Evolutionary conservation across 257 asterid species (phyloP).

Genomic region (Mitragyna speciosa): DNA sequence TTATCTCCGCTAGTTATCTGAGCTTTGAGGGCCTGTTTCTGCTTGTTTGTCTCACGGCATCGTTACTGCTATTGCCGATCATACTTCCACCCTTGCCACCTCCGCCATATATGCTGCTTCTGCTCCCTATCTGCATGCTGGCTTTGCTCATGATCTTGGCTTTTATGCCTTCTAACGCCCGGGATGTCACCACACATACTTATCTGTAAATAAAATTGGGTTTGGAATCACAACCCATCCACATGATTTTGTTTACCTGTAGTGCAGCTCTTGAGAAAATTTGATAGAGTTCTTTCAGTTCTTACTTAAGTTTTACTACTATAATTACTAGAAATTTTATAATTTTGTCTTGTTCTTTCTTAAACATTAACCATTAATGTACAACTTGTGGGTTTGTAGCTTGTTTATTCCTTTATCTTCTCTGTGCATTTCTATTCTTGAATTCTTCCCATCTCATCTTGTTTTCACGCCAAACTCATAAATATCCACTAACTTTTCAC

Average conservation of each 20-base stretch:
- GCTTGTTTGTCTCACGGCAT: constrained; percentile 54
- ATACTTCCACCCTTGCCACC: constrained; percentile 81
- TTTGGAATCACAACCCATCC: neutral
- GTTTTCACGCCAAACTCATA: too few relatives aligned
- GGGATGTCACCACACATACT: constrained; percentile 14
- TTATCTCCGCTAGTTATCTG: constrained; percentile 41
- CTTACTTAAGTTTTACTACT: neutral
- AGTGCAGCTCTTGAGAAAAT: neutral
- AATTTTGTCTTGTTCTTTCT: neutral
- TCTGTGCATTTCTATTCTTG: too few relatives aligned
- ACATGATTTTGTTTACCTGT: neutral
- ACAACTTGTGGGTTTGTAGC: too few relatives aligned
- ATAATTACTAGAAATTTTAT: neutral
- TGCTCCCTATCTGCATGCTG: constrained; percentile 58
- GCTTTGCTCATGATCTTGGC: constrained; percentile 63
- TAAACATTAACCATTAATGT: neutral
- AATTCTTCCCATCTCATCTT: too few relatives aligned
- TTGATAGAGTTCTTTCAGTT: neutral
- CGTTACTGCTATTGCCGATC: constrained; percentile 63
- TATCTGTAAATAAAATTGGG: constrained; percentile 16
- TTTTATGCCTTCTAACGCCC: constrained; percentile 50
- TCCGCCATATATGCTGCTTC: constrained; percentile 65
- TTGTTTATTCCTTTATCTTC: too few relatives aligned
- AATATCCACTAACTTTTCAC: too few relatives aligned
- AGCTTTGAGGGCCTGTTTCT: constrained; percentile 50